phyloP scores from a whole-genome alignment of 495 filamentous ascomycete species.

The Mytilinidion resinicola region DNA sequence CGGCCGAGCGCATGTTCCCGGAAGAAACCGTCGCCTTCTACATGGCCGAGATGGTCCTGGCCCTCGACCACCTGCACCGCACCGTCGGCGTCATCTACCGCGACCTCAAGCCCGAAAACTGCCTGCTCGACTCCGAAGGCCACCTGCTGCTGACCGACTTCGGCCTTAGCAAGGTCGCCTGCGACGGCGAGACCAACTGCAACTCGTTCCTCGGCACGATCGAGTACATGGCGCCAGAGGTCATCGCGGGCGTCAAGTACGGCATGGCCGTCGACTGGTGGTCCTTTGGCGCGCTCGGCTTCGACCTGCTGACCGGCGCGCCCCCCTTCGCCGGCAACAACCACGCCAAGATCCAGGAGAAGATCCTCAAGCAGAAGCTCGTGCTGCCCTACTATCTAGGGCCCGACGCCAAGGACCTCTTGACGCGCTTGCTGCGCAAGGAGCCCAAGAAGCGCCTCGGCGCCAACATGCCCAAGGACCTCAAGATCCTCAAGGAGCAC shows the following conservation, averaged over 20 bases:
- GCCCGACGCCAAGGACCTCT: slow-evolving; percentile 84
- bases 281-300: slow-evolving; percentile 88
- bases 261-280: slow-evolving; percentile 97
- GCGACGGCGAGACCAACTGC: slow-evolving; percentile 66
- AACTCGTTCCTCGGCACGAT: slow-evolving; percentile 86
- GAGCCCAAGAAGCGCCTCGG: slow-evolving; percentile 85
- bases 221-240: slow-evolving; percentile 98
- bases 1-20: slow-evolving; percentile 83
- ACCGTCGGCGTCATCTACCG: slow-evolving; percentile 91
- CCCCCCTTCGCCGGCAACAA: slow-evolving; percentile 89
- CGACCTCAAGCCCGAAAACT: slow-evolving; percentile 97
- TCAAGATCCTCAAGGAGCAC: slow-evolving; percentile 81
- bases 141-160: slow-evolving; percentile 96
- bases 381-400: slow-evolving; percentile 79
- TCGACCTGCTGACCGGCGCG: slow-evolving; percentile 82
- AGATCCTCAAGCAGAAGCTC: slow-evolving; percentile 87
- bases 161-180: slow-evolving; percentile 89
- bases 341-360: slow-evolving; percentile 84
- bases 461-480: slow-evolving; percentile 78
- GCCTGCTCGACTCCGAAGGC: slow-evolving; percentile 82
- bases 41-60: slow-evolving; percentile 95
- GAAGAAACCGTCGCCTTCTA: slow-evolving; percentile 89
- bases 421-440: slow-evolving; percentile 82
- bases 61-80: slow-evolving; percentile 85
- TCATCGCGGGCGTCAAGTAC: slow-evolving; percentile 77